Conservation (phyloP, 2,329 filamentous ascomycete genomes). For the Paraphoma sp. region DNA sequence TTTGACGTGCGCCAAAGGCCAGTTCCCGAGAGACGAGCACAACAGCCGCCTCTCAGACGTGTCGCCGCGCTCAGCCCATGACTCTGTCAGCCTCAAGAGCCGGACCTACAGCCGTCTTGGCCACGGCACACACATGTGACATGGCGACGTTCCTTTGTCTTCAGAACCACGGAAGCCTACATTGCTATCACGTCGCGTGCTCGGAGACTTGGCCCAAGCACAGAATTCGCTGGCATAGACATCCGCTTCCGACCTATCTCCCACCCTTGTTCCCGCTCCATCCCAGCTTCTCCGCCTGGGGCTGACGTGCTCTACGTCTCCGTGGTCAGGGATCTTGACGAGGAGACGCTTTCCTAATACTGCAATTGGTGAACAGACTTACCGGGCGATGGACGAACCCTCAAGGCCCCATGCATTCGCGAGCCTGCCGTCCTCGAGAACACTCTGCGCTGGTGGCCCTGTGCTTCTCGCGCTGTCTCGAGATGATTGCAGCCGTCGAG, state of each 20-base stretch:
- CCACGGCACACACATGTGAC: constrained; percentile 19
- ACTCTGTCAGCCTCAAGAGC: constrained; percentile 4
- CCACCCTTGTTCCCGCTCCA: constrained; percentile 28
- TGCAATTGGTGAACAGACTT: constrained; percentile 25
- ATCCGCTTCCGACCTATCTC: constrained; percentile 21
- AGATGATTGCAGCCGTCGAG: constrained; percentile 18
- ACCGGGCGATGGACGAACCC: constrained; percentile 8
- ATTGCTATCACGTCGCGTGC: constrained; percentile 17
- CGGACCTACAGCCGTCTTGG: constrained; percentile 15
- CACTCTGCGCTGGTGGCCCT: constrained; percentile 3
- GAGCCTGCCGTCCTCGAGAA: neutral
- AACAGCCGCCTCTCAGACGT: constrained; percentile 15
- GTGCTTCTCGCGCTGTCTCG: constrained; percentile 8
- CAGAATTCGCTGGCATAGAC: constrained; percentile 27
- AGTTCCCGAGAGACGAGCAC: constrained; percentile 22
- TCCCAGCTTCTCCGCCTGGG: constrained; percentile 25
- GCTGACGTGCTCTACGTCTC: constrained; percentile 33
- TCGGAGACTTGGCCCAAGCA: constrained; percentile 8
- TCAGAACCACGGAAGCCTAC: constrained; percentile 20
- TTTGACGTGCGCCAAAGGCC: constrained; percentile 21
- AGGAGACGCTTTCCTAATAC: constrained; percentile 11
- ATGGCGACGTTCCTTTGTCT: constrained; percentile 10
- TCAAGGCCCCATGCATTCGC: constrained; percentile 17
- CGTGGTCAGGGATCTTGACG: constrained; percentile 24
- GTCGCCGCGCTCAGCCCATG: constrained; percentile 4